Evolutionary conservation across 345 rosid species (phyloP).

Genomic region (Eucalyptus viminalis): DNA sequence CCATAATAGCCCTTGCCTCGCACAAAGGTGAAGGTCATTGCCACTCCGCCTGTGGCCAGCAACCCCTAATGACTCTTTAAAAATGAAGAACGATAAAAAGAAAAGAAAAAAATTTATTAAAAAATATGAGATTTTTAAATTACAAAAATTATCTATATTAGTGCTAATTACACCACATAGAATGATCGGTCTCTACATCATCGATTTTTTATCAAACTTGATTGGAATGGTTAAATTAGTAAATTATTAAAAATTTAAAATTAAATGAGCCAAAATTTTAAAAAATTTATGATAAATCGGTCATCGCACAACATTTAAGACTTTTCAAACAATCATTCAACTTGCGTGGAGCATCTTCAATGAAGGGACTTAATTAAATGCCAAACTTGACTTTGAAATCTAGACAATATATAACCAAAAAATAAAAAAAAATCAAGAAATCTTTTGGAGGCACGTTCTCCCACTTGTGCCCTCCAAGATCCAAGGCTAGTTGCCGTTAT

Average conservation of each 20-base stretch:
- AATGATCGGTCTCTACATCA: not conserved
- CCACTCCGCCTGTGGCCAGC: fast-evolving
- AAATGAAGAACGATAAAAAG: too few species aligned
- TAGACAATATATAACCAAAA: not conserved
- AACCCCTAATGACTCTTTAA: not conserved
- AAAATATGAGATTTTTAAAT: too few species aligned
- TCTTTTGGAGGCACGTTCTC: not conserved
- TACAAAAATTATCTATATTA: not conserved
- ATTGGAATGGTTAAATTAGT: too few species aligned
- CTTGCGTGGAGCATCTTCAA: not conserved
- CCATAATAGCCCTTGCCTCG: too few species aligned
- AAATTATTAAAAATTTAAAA: too few species aligned
- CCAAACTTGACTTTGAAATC: not conserved
- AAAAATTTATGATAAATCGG: too few species aligned
- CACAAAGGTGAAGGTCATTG: too few species aligned
- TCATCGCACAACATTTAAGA: not conserved
- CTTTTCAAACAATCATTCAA: not conserved
- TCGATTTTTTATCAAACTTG: too few species aligned
- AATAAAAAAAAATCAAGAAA: not conserved
- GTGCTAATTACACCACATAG: too few species aligned
- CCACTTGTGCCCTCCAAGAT: not conserved
- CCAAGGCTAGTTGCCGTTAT: not conserved
- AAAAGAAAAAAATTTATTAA: too few species aligned
- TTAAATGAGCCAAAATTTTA: too few species aligned
- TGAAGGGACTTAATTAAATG: not conserved